phyloP scores from a whole-genome alignment of 1,284 basidiomycete species.

The Malassezia nana region DNA sequence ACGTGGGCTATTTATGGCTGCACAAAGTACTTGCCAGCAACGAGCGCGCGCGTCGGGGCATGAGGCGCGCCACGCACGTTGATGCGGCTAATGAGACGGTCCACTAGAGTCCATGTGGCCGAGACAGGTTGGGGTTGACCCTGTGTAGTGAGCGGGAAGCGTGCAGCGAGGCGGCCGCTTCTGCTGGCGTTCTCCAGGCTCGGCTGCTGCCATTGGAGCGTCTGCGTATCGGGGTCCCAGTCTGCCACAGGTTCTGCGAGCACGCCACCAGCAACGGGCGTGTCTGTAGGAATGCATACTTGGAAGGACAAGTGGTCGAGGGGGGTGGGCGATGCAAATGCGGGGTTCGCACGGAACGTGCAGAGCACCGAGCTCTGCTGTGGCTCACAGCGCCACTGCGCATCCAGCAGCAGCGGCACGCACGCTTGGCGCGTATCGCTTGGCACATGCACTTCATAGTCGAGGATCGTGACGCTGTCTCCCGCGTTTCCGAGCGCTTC shows the following conservation, averaged over 20 bases:
- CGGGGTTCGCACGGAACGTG: slow-evolving; percentile 49
- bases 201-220: not conserved
- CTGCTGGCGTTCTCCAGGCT: not conserved
- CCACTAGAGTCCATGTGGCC: slow-evolving; percentile 1
- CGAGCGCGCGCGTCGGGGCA: slow-evolving; percentile 1
- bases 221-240: slow-evolving; percentile 12
- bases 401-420: slow-evolving; percentile 51
- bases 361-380: slow-evolving; percentile 53
- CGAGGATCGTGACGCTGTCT: slow-evolving; percentile 48
- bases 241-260: slow-evolving; percentile 9
- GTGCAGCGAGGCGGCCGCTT: not conserved
- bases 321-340: slow-evolving; percentile 5
- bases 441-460: slow-evolving; percentile 53
- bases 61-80: not conserved
- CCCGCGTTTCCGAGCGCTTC: slow-evolving; percentile 41
- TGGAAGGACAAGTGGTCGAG: slow-evolving; percentile 8
- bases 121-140: slow-evolving; percentile 7
- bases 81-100: not conserved
- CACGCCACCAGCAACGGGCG: slow-evolving; percentile 9
- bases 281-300: slow-evolving; percentile 3
- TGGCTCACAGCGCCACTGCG: slow-evolving; percentile 53
- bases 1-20: slow-evolving; percentile 16
- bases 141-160: slow-evolving; percentile 11
- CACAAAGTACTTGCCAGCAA: slow-evolving; percentile 8
- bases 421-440: slow-evolving; percentile 39